Base-by-base conservation (phyloP, 2,329 filamentous ascomycete genomes). In the Pseudopithomyces chartarum region DNA sequence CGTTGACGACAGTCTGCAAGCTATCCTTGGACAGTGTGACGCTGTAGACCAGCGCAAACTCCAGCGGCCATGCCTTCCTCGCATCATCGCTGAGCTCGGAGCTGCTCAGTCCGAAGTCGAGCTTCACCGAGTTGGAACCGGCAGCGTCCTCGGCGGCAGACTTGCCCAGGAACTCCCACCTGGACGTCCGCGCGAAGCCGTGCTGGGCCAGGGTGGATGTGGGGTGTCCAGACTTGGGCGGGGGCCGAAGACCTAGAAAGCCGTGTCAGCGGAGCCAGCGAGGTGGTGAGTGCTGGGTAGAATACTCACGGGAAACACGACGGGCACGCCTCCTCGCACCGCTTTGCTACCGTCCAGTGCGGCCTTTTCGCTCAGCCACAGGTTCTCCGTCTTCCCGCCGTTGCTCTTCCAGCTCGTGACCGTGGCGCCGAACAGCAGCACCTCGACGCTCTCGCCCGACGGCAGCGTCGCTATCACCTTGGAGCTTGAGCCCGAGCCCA, bases 131-230 rank as follows among this genome's bases (percentile, higher is more conserved):
- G 49, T 76, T 72, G 12, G 76, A 71, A 57, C 76, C 76, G 39
- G 69, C 63, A 8, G 81, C 84, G 47, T 73, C 73, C 74, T 92
- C 89, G 6, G 85, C 86, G n/a, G 85, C 88, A 6, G 89, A 91
- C 79, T 94, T 96, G 71, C 93, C 93, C 50, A 99, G 84, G 75
- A 95, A 97, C 76, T 98, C 93, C 95, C 95, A 99, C 60, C 85
- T 85, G 44, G 89, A 90, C 71, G 86, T 93, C 67, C 95, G 91
- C 38, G 94, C 95, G 78, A 99, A 96, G 65, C 95, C 95, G 80
- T 98, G 95, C 79, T 97, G 93, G 3, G 93, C 89, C 23, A 99
- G 89, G 63, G 85, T 81, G 50, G 86, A 86, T 26, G 92, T 95
- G n/a, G 90, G 84, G 63, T 89, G 86, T 75, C 93, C 88, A 64